Percentiles rank a stretch among this genome's conserved stretches.
phyloP scores from a whole-genome alignment of 179 eudicot species.

The Camellia oleifera region DNA sequence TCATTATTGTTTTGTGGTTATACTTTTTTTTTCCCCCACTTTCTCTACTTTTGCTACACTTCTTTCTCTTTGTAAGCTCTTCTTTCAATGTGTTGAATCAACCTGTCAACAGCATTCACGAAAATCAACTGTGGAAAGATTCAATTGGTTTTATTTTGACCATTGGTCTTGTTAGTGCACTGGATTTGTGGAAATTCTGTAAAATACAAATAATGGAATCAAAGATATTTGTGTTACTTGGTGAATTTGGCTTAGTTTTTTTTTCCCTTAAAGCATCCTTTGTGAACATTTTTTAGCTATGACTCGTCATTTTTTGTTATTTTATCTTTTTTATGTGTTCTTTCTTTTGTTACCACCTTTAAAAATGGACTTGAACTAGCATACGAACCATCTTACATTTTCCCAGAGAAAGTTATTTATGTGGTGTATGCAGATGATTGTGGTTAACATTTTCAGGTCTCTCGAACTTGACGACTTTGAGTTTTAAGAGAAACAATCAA shows the following conservation, averaged over 20 bases:
- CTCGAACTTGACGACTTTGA: slow-evolving; percentile 64
- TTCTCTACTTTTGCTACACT: no score
- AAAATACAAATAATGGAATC: neutral
- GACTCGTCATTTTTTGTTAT: neutral
- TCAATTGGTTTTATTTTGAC: neutral
- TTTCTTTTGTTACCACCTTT: neutral
- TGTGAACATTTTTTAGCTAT: neutral
- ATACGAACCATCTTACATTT: neutral
- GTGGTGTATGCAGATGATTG: neutral
- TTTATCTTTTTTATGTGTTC: neutral
- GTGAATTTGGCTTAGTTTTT: neutral
- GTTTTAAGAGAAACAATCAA: slow-evolving; percentile 63
- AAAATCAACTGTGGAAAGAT: neutral
- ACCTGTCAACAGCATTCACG: neutral
- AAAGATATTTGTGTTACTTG: neutral
- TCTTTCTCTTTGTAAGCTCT: no score
- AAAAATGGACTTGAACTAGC: neutral
- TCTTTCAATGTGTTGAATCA: neutral
- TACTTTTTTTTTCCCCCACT: no score
- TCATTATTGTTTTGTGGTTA: neutral
- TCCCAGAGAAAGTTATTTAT: neutral
- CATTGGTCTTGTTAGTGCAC: neutral
- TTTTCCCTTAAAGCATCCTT: neutral
- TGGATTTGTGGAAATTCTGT: neutral
- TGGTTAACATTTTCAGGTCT: slow-evolving; percentile 49